Base-by-base conservation (phyloP, 805 yeast species). In the Nakazawaea wickerhamii region DNA sequence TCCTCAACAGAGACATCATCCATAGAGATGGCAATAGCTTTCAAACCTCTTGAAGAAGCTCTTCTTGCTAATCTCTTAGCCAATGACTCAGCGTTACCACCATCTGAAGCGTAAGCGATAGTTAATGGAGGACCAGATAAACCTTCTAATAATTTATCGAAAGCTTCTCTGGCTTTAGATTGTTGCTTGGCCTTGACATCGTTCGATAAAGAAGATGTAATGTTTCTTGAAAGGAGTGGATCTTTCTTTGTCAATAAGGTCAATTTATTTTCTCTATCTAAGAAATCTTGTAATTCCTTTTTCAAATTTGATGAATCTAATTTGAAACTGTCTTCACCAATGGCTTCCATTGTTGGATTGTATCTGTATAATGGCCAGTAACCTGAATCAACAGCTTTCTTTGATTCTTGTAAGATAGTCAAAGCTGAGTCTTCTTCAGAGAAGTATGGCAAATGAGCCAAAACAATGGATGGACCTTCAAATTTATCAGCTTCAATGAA, bases 341-440 rank as follows among this genome's bases (percentile, higher is more conserved):
- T 73, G 28, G 66, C 67, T 36, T 70, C 73, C 38, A 71, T 61
- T 8, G 60, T 50, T 43, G 97, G 96, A 53, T 87, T 74, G 65
- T 74, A 91, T 59, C 96, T 74, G 67, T 90, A 91, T 48, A 91
- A 72, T 37, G 98, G 98, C 95, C 97, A 89, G 67, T 84, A 83
- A n/a, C 98, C 98, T 26, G 89, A 70, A 55, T 87, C 96, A 36
- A 91, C 95, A 18, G 96, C 91, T 48, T 66, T 68, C 63, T 91
- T 91, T 26, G 97, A 90, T 59, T 86, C 93, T 59, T 84, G 81
- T 54, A 91, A 71, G 35, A 90, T 78, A 20, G 79, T 75, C 51
- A 91, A 67, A 31, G 95, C 82, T 48, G 79, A 68, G 49, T 81
- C 83, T 43, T 67, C 69, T 56, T 84, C 91, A 17, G 69, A 60